These are phyloP conservation scores for Solanum appendiculatum DNA, from an alignment of 257 asterid genomes.

Conservation along the genomic window DNA sequence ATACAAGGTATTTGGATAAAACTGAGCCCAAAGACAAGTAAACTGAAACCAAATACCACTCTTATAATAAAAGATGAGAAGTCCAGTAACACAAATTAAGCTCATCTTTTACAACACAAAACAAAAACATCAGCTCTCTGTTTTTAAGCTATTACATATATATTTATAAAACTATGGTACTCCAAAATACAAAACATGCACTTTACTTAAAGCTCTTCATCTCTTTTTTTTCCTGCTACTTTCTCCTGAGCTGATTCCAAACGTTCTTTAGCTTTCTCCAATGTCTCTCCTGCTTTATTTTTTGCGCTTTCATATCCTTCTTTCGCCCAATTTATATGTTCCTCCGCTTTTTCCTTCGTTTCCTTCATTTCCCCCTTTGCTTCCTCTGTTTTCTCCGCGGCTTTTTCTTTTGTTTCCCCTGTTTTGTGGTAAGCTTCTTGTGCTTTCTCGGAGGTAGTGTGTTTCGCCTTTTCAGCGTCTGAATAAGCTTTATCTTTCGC, in stretches of 20 bases:
- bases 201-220: slow-evolving; percentile 21
- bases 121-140: no score
- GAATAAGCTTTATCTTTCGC: neutral
- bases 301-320: slow-evolving; percentile 22
- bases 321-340: slow-evolving; percentile 12
- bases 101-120: no score
- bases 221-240: slow-evolving; percentile 1
- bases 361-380: neutral
- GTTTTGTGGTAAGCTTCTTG: slow-evolving; percentile 6
- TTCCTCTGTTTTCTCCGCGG: neutral
- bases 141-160: no score
- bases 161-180: no score
- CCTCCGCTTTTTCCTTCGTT: slow-evolving; percentile 4
- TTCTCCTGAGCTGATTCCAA: slow-evolving; percentile 12
- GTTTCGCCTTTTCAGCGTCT: neutral
- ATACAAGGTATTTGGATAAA: no score
- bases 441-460: neutral
- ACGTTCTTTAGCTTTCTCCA: slow-evolving; percentile 17
- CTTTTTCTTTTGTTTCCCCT: neutral
- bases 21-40: no score
- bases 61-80: no score
- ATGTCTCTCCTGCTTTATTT: slow-evolving; percentile 15
- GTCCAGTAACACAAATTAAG: no score
- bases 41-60: no score
- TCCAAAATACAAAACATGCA: no score